Conservation (phyloP, 495 filamentous ascomycete genomes). For the Trichoderma asperelloides region DNA sequence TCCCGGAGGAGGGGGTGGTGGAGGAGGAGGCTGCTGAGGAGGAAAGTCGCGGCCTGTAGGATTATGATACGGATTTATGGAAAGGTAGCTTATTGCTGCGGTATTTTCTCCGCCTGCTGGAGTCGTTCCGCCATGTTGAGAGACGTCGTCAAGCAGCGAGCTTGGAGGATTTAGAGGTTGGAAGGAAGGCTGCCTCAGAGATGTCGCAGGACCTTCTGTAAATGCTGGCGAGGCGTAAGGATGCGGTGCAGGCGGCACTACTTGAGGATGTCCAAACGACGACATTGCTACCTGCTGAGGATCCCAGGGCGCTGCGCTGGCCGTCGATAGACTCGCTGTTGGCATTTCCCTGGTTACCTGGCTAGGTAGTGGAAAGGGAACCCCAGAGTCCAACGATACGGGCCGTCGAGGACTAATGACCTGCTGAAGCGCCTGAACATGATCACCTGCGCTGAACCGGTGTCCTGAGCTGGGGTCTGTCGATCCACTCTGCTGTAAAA, state of each 20-base stretch:
- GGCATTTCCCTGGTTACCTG: slow-evolving; percentile 1
- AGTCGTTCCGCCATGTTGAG: neutral
- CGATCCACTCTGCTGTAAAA: slow-evolving; percentile 11
- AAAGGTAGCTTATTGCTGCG: neutral
- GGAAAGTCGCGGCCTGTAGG: neutral
- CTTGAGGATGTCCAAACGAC: neutral
- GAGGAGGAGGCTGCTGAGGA: neutral
- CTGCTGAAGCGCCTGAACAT: slow-evolving; percentile 10
- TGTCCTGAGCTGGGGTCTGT: neutral
- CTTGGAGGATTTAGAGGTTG: neutral
- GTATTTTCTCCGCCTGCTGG: neutral
- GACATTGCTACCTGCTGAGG: neutral
- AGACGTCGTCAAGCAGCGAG: neutral
- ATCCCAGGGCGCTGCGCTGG: neutral
- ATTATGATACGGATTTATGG: neutral
- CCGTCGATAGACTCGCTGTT: neutral
- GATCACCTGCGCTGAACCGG: neutral
- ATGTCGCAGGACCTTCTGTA: neutral
- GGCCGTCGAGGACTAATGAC: slow-evolving; percentile 9
- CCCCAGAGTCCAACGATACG: neutral
- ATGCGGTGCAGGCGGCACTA: slow-evolving; percentile 2
- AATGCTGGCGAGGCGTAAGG: neutral
- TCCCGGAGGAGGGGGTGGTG: neutral
- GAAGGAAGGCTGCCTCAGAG: neutral
- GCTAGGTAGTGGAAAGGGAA: neutral